phyloP scores from a whole-genome alignment of 345 rosid genomes.

The Moringa oleifera region DNA sequence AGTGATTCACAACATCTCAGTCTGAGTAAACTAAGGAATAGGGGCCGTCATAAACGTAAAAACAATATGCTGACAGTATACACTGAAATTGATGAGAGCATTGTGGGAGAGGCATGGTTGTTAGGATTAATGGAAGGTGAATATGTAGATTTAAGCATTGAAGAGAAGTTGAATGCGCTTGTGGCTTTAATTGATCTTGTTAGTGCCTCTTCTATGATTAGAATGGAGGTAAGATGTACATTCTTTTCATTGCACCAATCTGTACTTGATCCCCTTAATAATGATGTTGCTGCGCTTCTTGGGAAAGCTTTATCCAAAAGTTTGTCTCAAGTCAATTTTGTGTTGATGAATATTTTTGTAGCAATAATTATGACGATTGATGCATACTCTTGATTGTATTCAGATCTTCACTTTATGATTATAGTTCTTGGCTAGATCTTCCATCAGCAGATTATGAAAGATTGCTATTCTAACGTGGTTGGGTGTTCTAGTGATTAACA shows the following conservation, averaged over 20 bases:
- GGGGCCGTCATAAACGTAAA: conserved; percentile 32
- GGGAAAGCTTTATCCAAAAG: too few species aligned
- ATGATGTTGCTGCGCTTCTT: too few species aligned
- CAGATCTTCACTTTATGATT: too few species aligned
- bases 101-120: conserved; percentile 88
- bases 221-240: conserved; percentile 63
- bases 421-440: too few species aligned
- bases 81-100: conserved; percentile 95
- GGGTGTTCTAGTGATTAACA: too few species aligned
- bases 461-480: too few species aligned
- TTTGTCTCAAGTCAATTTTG: too few species aligned
- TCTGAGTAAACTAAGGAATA: conserved; percentile 30
- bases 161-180: conserved; percentile 76
- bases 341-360: too few species aligned
- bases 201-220: conserved; percentile 67
- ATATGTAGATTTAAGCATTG: conserved; percentile 81
- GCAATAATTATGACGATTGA: too few species aligned
- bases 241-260: not conserved
- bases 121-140: conserved; percentile 93
- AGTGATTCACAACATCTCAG: conserved; percentile 38
- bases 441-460: too few species aligned
- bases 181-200: conserved; percentile 81
- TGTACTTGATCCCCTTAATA: too few species aligned
- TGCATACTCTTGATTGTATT: too few species aligned
- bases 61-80: conserved; percentile 31